Evolutionary conservation across 2,329 filamentous ascomycete species (phyloP), one percentile per base, ranked within the genome.

Genomic region (Curvularia eragrostidis): DNA sequence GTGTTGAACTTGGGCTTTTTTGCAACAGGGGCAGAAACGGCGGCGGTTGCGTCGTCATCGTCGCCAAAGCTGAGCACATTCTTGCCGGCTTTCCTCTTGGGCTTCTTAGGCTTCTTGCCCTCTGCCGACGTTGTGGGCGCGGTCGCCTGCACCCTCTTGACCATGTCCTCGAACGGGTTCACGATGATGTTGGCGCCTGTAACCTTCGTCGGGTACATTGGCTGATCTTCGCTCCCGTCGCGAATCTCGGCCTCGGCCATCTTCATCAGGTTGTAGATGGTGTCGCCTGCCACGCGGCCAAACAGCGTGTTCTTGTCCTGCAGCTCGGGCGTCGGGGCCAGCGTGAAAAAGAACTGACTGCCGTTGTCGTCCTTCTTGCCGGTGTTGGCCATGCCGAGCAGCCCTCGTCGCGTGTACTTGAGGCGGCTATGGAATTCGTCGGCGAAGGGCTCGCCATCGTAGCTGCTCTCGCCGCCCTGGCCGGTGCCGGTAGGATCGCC

Each of bases 371-470:
- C 84, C 28, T 85, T 84, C 50, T 80, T 81, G 44, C 93, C 89
- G 60, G 91, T 89, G 77, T 98, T 98, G 26, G 95, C 95, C 93
- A 98, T 97, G n/a, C 91, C 95, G 67, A 99, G 79, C 68, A 98
- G 79, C 0, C 95, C 95, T 59, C 95, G 85, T 47, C 95, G 84
- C 69, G 96, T 98, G 82, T 95, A 98, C 76, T 96, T 96, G 65
- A 99, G 82, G 30, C 95, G 85, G 68, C 89, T 92, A 77, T 98
- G 94, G 65, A 97, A 90, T 75, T 99, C 95, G 80, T 98, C 94
- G 41, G 88, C 87, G 68, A 96, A 91, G 39, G 90, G 82, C 55
- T 89, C 89, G 70, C 91, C 91, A 76, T 92, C 89, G 80, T 96
- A 96, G 67, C 97, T 97, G 30, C 89, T 93, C 73, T 96, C 91